Evolutionary conservation across 257 asterid genomes (phyloP).

Genomic region (Penstemon barbatus): DNA sequence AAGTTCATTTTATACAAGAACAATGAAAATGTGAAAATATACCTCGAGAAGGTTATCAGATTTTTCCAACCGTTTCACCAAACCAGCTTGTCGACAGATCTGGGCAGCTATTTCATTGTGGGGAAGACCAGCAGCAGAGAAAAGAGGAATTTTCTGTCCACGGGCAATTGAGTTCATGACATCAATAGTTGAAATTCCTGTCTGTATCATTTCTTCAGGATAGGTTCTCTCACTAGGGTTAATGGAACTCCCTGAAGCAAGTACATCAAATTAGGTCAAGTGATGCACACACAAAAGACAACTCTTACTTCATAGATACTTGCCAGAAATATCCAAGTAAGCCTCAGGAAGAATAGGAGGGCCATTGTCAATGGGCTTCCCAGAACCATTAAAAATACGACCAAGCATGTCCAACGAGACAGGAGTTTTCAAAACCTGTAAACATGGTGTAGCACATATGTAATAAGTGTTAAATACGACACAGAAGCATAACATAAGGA

Average conservation of each 20-base stretch:
- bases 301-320: slow-evolving; percentile 32
- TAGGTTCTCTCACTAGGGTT: slow-evolving; percentile 99
- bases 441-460: slow-evolving; percentile 21
- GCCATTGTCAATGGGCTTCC: slow-evolving; percentile 94
- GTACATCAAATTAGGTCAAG: slow-evolving; percentile 27
- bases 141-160: slow-evolving; percentile 96
- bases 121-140: slow-evolving; percentile 99
- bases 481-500: neutral
- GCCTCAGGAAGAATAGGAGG: slow-evolving; percentile 99
- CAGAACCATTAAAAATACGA: slow-evolving; percentile 68
- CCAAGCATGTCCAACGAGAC: slow-evolving; percentile 73
- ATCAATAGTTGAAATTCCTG: slow-evolving; percentile 96
- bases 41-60: slow-evolving; percentile 87
- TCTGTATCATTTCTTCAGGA: slow-evolving; percentile 98
- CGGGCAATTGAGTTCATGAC: slow-evolving; percentile 99
- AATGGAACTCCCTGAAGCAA: slow-evolving; percentile 85
- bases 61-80: slow-evolving; percentile 92
- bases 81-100: slow-evolving; percentile 99
- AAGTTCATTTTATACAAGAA: neutral
- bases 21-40: slow-evolving; percentile 15
- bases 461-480: slow-evolving; percentile 2
- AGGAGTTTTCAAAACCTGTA: slow-evolving; percentile 58
- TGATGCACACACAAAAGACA: neutral
- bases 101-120: slow-evolving; percentile 99
- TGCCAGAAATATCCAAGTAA: slow-evolving; percentile 95